Evolutionary conservation across 2,329 filamentous ascomycete genomes (phyloP).

Genomic region (Penicillium hesseltinei): DNA sequence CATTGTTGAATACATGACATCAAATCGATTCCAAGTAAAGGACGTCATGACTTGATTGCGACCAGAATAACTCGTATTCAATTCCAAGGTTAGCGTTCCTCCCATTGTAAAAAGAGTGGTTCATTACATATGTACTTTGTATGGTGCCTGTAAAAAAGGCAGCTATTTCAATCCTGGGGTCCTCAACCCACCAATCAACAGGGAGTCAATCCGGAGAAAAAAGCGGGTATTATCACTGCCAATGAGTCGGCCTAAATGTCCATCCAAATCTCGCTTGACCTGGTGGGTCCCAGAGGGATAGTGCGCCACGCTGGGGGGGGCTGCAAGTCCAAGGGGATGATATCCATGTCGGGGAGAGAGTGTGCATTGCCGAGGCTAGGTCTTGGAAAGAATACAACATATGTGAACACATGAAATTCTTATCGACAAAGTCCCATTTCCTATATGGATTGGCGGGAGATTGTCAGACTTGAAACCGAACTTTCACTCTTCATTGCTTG

Average conservation of each 20-base stretch:
- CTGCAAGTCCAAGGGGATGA: conserved; percentile 20
- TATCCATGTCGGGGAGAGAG: background rate
- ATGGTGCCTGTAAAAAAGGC: background rate
- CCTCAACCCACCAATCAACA: conserved; percentile 20
- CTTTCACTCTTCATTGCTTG: conserved; percentile 3
- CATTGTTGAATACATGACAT: background rate
- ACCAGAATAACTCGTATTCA: background rate
- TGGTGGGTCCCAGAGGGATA: conserved; percentile 19
- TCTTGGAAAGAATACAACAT: background rate
- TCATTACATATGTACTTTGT: background rate
- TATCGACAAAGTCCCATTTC: background rate
- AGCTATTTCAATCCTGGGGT: conserved; percentile 22
- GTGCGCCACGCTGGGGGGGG: conserved; percentile 24
- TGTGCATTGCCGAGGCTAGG: background rate
- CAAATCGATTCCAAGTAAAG: background rate
- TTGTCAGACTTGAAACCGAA: conserved; percentile 5
- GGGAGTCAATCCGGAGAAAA: conserved; percentile 23
- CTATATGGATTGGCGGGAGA: conserved; percentile 11
- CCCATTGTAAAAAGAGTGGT: background rate
- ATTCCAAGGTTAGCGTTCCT: background rate
- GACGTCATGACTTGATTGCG: conserved; percentile 24
- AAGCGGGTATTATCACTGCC: conserved; percentile 20
- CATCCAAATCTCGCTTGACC: conserved; percentile 26
- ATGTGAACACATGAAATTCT: background rate
- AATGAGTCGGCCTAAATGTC: conserved; percentile 15